Conservation (phyloP, 2,329 filamentous ascomycete species). For the Sphaerulina populicola region DNA sequence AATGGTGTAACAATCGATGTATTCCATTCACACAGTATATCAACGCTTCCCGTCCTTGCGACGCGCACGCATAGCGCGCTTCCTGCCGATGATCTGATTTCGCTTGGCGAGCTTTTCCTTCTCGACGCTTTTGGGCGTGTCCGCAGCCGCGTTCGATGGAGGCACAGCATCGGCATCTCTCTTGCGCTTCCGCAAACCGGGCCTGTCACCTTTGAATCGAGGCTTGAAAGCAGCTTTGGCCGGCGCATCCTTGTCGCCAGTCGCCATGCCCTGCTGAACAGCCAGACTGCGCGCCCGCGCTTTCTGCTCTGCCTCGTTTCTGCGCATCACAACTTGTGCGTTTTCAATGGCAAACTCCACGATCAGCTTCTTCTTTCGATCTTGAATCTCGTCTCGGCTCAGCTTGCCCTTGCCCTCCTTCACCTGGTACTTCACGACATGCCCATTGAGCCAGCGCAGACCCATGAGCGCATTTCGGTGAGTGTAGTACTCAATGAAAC, state of each 20-base stretch:
- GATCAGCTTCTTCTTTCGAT: constrained; percentile 81
- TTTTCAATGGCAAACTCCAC: constrained; percentile 99
- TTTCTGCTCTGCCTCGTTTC: constrained; percentile 56
- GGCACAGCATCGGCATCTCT: constrained; percentile 26
- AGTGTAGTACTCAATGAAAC: constrained; percentile 92
- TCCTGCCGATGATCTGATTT: constrained; percentile 77
- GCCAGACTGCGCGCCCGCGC: constrained; percentile 39
- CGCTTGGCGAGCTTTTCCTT: constrained; percentile 52
- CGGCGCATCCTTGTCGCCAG: constrained; percentile 9
- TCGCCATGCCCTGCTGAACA: constrained; percentile 17
- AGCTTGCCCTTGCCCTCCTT: constrained; percentile 35
- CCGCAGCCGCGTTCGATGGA: constrained; percentile 11
- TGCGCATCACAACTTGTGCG: constrained; percentile 80
- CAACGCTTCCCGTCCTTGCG: constrained; percentile 24
- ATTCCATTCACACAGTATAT: constrained; percentile 7
- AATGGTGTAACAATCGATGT: constrained; percentile 13
- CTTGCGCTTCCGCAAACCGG: constrained; percentile 35
- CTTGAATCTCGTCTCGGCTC: constrained; percentile 44
- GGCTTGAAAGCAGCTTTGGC: constrained; percentile 13
- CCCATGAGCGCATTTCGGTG: constrained; percentile 94
- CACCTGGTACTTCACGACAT: constrained; percentile 47
- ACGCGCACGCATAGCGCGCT: constrained; percentile 58
- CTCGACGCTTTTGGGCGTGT: constrained; percentile 25
- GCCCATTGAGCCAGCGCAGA: constrained; percentile 84
- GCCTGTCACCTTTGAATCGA: constrained; percentile 19